Base-by-base conservation (phyloP, 2,329 filamentous ascomycete species). In the Botryosphaeria dothidea region DNA sequence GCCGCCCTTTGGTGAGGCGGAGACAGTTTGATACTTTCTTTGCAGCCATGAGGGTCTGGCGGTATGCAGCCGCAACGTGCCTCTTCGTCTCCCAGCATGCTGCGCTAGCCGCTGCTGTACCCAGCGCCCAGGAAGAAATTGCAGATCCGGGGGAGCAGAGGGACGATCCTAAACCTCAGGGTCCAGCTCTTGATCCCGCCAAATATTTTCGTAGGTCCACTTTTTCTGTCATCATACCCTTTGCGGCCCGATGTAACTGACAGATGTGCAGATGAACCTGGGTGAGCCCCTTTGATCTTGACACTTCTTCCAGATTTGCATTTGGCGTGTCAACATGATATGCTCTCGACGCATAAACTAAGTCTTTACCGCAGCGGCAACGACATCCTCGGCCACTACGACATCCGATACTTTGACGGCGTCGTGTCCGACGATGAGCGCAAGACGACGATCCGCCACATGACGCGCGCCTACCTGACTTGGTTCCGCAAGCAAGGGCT, bases 391-490 rank as follows among this genome's bases (percentile, higher is more conserved):
- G 85, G 86, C 60, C 91, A 94, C 79, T 94, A 94, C 77, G 91
- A 94, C 76, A 76, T 74, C 25, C 87, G 92, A 67, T 94, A 84
- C 78, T 94, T 90, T 78, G 80, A 83, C 43, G 78, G 83, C n/a
- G 73, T 83, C 3, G 84, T 93, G 8, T 78, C 83, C 15, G 90
- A 93, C 76, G 85, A 86, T 43, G 85, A 89, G 68, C 87, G 91
- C 71, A 83, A 84, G n/a, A 80, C 85, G 29, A 87, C 86, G 5
- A 84, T 94, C 64, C 83, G 84, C 57, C 84, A 91, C 74, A 86
- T 95, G 69, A 85, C 93, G 68, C 86, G 88, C 67, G 88, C 90
- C 60, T 95, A 95, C 78, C 83, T 95, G 49, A 82, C 83, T 51
- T 88, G 86, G 64, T 90, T 91, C 75, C 80, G 82, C 49, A 81